Base-by-base conservation (phyloP, 306 rosid species). In the Aeschynomene evenia region DNA sequence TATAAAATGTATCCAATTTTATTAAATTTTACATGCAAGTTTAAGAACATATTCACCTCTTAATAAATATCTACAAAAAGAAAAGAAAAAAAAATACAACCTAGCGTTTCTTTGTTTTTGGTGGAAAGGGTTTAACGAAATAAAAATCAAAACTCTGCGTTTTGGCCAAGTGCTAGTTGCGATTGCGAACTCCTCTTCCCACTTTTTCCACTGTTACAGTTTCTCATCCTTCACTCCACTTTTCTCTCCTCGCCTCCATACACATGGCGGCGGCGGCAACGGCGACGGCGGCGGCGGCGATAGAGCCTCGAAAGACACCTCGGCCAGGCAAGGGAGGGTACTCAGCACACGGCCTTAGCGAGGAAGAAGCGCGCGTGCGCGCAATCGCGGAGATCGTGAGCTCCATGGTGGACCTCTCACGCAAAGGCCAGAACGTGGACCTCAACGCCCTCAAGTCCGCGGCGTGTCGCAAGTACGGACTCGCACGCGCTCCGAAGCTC, bases 401-500 rank as follows among this genome's bases (percentile, higher is more conserved):
- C 48, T 91, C 99, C 36, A 94, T 91, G 99, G 89, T 91, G 36
- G 96, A 88, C 50, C 91, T 91, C 70, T 94, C 96, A 4, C 96
- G 91, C 15, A 82, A 79, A 24, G 99, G 97, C 57, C 81, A 91
- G 31, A 87, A 80, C 76, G 97, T 94, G 75, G 96, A 94, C 78
- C 89, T 94, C 28, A 94, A 94, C 58, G 87, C 95, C 4, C 89
- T 94, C 33, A 91, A 94, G 53, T 88, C 99, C 78, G 76, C 92
- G 6, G 99, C 95, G 14, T 94, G 97, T 82, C 95, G 99, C 26
- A 94, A 94, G 81, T 94, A 91, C 59, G 99, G 99, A 39, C 97
- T 94, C 49, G 52, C 97, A 4, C 96, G 99, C 6, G 97, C 97
- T 4, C 96, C 99, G 3, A 94, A 94, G 87, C 92, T 91, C 4